phyloP scores from a whole-genome alignment of 2,329 filamentous ascomycete genomes.

The Tolypocladium nubicola region DNA sequence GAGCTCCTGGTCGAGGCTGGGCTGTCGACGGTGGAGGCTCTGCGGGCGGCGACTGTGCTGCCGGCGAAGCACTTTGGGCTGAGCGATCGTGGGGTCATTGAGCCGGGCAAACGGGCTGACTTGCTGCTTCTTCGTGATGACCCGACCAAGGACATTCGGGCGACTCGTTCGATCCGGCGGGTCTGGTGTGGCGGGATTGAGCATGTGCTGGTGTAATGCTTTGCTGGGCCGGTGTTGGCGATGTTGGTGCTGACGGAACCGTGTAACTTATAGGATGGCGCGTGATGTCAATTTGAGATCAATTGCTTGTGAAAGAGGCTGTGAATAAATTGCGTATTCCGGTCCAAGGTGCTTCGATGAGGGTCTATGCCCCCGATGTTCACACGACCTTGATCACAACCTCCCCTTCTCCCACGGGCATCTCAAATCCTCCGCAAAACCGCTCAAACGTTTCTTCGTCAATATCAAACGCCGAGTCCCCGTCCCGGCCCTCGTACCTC shows the following conservation, averaged over 20 bases:
- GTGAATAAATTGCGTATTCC: neutral
- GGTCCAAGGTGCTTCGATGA: neutral
- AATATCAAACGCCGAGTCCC: neutral
- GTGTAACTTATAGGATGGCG: too few species aligned
- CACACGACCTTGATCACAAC: neutral
- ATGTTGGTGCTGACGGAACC: neutral
- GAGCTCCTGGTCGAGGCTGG: conserved; percentile 10
- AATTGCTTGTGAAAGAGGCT: neutral
- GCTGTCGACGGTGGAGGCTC: conserved; percentile 7
- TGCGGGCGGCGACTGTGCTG: conserved; percentile 10
- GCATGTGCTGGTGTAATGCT: neutral
- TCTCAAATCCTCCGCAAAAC: neutral
- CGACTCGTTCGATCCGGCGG: conserved; percentile 11
- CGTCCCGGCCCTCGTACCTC: neutral
- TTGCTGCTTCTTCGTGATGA: conserved; percentile 18
- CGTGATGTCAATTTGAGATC: too few species aligned
- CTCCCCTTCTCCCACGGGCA: neutral
- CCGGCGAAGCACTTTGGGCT: conserved; percentile 11
- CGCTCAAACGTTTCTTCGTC: neutral
- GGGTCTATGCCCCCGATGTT: neutral
- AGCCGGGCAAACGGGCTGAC: conserved; percentile 15
- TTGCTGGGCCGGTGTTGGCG: neutral
- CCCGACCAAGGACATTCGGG: conserved; percentile 15
- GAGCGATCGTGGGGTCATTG: conserved; percentile 13
- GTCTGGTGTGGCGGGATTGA: conserved; percentile 17